Evolutionary conservation across 495 filamentous ascomycete species (phyloP), one percentile per base, ranked within the genome.

Genomic region (Copromyces sp.): DNA sequence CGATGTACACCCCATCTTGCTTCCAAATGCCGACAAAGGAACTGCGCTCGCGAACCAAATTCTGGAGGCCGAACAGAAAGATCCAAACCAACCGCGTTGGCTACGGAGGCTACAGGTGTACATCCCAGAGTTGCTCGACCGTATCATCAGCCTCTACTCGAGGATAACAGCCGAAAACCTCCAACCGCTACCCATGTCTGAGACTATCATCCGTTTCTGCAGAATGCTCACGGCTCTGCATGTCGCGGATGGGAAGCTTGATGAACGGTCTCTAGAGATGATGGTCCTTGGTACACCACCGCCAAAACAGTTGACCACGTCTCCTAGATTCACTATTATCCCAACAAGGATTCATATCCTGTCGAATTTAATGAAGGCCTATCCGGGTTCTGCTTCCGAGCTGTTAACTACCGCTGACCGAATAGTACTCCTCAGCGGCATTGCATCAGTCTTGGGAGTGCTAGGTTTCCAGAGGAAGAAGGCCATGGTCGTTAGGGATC

Each of bases 401-500:
- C 76, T 90, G 40, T 84, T 90, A 20, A 84, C 90, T 29, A 87
- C 89, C 9, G 89, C 87, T 32, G 94, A 98, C 81, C 85, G 90
- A 16, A 87, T 90, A 38, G 87, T 88, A 8, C 91, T 97, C 24
- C 87, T 98, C 11, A 90, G 93, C 69, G 96, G 94, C 20, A 93
- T 97, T 71, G 88, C 93, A n/a, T 91, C 91, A 45, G 87, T 97
- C 44, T 84, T 97, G 32, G 90, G 93, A 32, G 80, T 86, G 24
- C 81, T 98, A 29, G 93, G 92, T 12, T 87, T 93, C 70, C 87
- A 92, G 68, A 86, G 95, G 71, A 97, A 97, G 80, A 96, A 96
- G 78, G 94, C 91, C 3, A 87, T 98, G 75, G 87, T 98, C 3
- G 83, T 97, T 73, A 90, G 90, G 74, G 94, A 98, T 77, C 86